phyloP scores from a whole-genome alignment of 1,284 basidiomycete genomes.

The Leccinum solheimii region DNA sequence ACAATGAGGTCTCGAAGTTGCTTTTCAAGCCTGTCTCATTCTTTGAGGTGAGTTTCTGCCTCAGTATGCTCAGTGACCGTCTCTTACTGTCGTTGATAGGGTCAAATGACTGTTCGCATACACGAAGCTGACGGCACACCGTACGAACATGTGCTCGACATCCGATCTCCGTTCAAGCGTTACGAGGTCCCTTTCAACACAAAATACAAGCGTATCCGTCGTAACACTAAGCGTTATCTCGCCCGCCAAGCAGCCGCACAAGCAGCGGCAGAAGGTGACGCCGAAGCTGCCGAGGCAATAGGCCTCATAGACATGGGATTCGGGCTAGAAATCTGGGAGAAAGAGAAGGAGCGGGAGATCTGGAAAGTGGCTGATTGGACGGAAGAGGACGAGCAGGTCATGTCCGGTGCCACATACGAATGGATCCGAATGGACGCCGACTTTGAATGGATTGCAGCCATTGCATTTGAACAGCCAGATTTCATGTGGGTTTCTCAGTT shows the following conservation, averaged over 20 bases:
- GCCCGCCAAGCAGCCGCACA: slow-evolving; percentile 93
- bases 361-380: slow-evolving; percentile 99
- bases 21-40: slow-evolving; percentile 81
- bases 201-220: slow-evolving; percentile 97
- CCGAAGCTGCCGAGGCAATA: slow-evolving; percentile 90
- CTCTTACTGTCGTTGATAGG: slow-evolving; percentile 44
- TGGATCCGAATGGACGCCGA: slow-evolving; percentile 99
- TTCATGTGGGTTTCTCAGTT: slow-evolving; percentile 99
- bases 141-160: slow-evolving; percentile 97
- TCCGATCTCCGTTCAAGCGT: slow-evolving; percentile 83
- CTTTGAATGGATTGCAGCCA: slow-evolving; percentile 95
- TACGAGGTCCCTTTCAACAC: slow-evolving; percentile 99
- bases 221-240: slow-evolving; percentile 93
- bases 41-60: slow-evolving; percentile 67
- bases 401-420: slow-evolving; percentile 96
- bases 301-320: slow-evolving; percentile 95
- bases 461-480: slow-evolving; percentile 94
- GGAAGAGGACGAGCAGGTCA: slow-evolving; percentile 91
- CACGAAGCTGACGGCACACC: slow-evolving; percentile 99
- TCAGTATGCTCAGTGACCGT: slow-evolving; percentile 1
- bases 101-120: slow-evolving; percentile 97
- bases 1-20: slow-evolving; percentile 65
- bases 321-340: slow-evolving; percentile 96
- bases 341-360: slow-evolving; percentile 85
- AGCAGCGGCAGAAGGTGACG: slow-evolving; percentile 87